Percentiles rank a stretch among this genome's conserved stretches.
Evolutionary conservation across 768 basidiomycete genomes (phyloP).

Genomic region (Auriscalpium microsporum): DNA sequence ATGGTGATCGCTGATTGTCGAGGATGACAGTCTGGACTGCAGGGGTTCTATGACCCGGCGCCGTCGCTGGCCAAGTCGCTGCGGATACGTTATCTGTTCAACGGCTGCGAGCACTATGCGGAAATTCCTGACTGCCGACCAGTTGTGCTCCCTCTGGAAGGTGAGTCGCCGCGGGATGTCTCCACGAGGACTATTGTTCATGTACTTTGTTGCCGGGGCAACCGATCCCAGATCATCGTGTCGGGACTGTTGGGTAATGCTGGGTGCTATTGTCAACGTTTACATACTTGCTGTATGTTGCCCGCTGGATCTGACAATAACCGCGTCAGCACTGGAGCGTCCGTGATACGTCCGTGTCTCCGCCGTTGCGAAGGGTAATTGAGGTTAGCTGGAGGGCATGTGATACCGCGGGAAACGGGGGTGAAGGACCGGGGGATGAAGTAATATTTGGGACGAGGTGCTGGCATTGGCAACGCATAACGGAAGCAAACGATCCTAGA

Average conservation of each 20-base stretch:
- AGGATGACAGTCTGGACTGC: conserved; percentile 48
- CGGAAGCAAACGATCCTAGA: conserved; percentile 7
- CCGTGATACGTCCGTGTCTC: too few species aligned
- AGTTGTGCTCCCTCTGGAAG: conserved; percentile 67
- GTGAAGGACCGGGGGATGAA: not conserved
- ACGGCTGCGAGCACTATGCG: conserved; percentile 62
- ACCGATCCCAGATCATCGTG: conserved; percentile 13
- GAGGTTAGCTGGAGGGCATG: too few species aligned
- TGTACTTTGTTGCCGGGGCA: conserved; percentile 6
- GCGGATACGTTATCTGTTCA: conserved; percentile 69
- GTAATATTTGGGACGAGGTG: conserved; percentile 9
- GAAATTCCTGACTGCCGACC: conserved; percentile 66
- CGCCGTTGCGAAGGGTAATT: not conserved
- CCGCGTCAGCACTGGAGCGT: too few species aligned
- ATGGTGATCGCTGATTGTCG: not conserved
- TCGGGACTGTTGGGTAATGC: conserved; percentile 3
- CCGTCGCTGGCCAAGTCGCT: conserved; percentile 64
- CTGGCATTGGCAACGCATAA: not conserved
- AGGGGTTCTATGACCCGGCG: conserved; percentile 86
- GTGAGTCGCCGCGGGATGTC: conserved; percentile 32
- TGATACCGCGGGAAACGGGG: not conserved
- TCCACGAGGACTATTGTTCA: conserved; percentile 1
- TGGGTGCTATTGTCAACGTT: not conserved
- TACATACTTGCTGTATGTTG: not conserved
- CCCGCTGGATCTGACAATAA: not conserved